These are phyloP conservation scores for Aquanectria penicillioides DNA, from an alignment of 2,329 filamentous ascomycete species.

Conservation along the genomic window DNA sequence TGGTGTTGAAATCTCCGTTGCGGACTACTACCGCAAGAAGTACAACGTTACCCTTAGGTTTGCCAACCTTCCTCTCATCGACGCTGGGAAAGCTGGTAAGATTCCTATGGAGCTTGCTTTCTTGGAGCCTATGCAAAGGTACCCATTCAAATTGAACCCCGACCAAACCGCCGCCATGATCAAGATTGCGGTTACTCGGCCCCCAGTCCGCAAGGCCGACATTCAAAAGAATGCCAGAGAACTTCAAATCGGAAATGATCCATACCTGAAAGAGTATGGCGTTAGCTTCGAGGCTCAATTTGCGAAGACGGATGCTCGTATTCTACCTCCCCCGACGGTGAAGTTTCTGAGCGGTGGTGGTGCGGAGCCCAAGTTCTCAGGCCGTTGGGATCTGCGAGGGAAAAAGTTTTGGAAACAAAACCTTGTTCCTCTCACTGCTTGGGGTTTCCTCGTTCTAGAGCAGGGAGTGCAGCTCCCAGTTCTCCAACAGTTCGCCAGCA, in stretches of 20 bases:
- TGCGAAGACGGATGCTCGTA: slow-evolving; percentile 73
- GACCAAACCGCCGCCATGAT: slow-evolving; percentile 87
- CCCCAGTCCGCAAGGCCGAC: slow-evolving; percentile 71
- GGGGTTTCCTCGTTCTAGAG: slow-evolving; percentile 78
- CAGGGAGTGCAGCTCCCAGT: slow-evolving; percentile 57
- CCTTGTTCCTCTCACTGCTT: slow-evolving; percentile 68
- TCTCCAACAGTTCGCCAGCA: slow-evolving; percentile 46
- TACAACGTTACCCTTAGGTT: slow-evolving; percentile 62
- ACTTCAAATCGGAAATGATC: slow-evolving; percentile 75
- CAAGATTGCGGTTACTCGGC: slow-evolving; percentile 87
- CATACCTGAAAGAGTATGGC: slow-evolving; percentile 77
- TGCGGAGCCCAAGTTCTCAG: slow-evolving; percentile 70
- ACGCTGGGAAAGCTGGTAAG: slow-evolving; percentile 62
- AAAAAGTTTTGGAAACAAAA: slow-evolving; percentile 79
- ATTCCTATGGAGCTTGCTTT: slow-evolving; percentile 72
- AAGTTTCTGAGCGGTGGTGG: slow-evolving; percentile 67
- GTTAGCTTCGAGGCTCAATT: slow-evolving; percentile 74
- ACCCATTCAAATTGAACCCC: slow-evolving; percentile 69
- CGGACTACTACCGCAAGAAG: slow-evolving; percentile 64
- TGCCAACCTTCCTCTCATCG: slow-evolving; percentile 64
- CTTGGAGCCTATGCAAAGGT: slow-evolving; percentile 65
- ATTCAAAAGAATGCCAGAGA: slow-evolving; percentile 68
- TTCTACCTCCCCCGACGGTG: slow-evolving; percentile 78
- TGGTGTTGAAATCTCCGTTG: slow-evolving; percentile 56
- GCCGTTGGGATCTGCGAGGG: slow-evolving; percentile 88